phyloP scores from a whole-genome alignment of 441 rosid species.

The Flueggea neowawraea region DNA sequence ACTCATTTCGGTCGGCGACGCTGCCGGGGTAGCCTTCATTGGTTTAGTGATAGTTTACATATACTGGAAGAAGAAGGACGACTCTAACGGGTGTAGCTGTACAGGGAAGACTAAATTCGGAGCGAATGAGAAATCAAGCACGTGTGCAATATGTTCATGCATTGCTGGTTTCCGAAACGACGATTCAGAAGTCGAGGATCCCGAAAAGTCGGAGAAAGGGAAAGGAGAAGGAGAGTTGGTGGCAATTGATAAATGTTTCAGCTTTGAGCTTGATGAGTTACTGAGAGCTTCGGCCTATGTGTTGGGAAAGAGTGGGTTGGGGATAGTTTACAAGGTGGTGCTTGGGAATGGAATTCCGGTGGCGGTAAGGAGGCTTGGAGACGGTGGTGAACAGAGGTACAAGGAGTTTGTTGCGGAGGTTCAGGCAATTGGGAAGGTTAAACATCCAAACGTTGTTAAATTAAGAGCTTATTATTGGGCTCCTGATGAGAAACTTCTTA shows the following conservation, averaged over 20 bases:
- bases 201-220: slow-evolving; percentile 22
- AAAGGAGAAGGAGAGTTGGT: slow-evolving; percentile 81
- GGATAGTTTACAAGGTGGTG: slow-evolving; percentile 94
- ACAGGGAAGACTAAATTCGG: slow-evolving; percentile 69
- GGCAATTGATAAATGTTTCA: slow-evolving; percentile 83
- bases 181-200: slow-evolving; percentile 68
- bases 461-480: slow-evolving; percentile 97
- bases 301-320: slow-evolving; percentile 91
- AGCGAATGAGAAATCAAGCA: slow-evolving; percentile 29
- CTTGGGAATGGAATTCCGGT: slow-evolving; percentile 91
- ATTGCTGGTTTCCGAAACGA: slow-evolving; percentile 26
- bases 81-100: slow-evolving; percentile 74
- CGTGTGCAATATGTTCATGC: slow-evolving; percentile 30
- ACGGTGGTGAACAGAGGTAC: slow-evolving; percentile 85
- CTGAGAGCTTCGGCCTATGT: slow-evolving; percentile 95
- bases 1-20: slow-evolving; percentile 71
- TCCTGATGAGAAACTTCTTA: slow-evolving; percentile 88
- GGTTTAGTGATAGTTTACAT: slow-evolving; percentile 65
- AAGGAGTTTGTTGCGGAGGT: slow-evolving; percentile 90
- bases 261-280: slow-evolving; percentile 82
- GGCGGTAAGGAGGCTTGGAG: slow-evolving; percentile 92
- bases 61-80: slow-evolving; percentile 85
- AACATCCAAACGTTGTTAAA: slow-evolving; percentile 89
- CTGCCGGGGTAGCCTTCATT: slow-evolving; percentile 72
- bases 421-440: slow-evolving; percentile 82